phyloP scores from a whole-genome alignment of 805 yeast species.

The Lachancea nothofagi region DNA sequence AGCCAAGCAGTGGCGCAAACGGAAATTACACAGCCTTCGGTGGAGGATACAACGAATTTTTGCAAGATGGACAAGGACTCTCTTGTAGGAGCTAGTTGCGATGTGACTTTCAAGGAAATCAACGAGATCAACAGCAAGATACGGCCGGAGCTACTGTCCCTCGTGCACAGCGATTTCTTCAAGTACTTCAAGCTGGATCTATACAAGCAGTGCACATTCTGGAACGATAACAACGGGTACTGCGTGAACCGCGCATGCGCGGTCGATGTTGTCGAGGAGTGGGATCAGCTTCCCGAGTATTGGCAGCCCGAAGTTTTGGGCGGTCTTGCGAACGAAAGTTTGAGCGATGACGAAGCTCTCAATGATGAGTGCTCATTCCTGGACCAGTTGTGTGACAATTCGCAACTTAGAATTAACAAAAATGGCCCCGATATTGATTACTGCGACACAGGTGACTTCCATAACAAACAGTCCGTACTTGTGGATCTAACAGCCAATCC shows the following conservation, averaged over 20 bases:
- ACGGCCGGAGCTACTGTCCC: conserved; percentile 49
- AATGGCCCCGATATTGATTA: conserved; percentile 50
- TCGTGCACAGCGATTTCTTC: conserved; percentile 76
- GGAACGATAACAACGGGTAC: conserved; percentile 70
- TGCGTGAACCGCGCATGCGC: conserved; percentile 89
- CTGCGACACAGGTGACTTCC: conserved; percentile 58
- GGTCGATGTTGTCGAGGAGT: conserved; percentile 75
- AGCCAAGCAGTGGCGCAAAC: conserved; percentile 1
- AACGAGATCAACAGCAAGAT: conserved; percentile 46
- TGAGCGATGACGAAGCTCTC: conserved; percentile 26
- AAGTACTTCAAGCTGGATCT: conserved; percentile 81
- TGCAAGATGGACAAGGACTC: conserved; percentile 33
- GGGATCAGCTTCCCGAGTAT: conserved; percentile 61
- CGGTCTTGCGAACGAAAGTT: conserved; percentile 30
- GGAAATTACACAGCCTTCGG: neutral
- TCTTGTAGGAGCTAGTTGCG: conserved; percentile 33
- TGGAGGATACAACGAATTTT: conserved; percentile 17
- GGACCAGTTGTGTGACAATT: conserved; percentile 34
- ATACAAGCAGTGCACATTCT: conserved; percentile 78
- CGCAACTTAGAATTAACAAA: conserved; percentile 11
- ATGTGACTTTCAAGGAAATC: conserved; percentile 42
- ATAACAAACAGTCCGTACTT: conserved; percentile 65
- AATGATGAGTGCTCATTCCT: conserved; percentile 33
- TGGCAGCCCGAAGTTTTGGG: conserved; percentile 69
- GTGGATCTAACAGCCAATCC: conserved; percentile 86